Base-by-base conservation (phyloP, 306 rosid genomes). In the Datisca glomerata region DNA sequence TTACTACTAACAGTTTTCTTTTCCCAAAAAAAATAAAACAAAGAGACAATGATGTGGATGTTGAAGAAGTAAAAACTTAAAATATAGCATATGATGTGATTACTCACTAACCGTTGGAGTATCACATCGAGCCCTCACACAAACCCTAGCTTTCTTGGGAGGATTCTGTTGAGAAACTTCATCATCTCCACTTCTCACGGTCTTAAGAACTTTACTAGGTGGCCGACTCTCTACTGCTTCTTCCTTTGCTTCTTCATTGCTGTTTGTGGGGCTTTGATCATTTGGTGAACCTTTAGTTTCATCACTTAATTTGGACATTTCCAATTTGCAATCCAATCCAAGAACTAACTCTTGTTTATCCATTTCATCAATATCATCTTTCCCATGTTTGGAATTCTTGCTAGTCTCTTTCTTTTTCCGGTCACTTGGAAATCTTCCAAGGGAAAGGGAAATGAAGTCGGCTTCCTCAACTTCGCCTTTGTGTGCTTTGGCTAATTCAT, bases 41-140 rank as follows among this genome's bases (percentile, higher is more conserved):
- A n/a, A n/a, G n/a, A n/a, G n/a, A n/a, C n/a, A n/a, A n/a, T n/a
- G n/a, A n/a, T n/a, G n/a, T n/a, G n/a, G n/a, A n/a, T n/a, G n/a
- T n/a, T n/a, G n/a, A n/a, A n/a, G n/a, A n/a, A n/a, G n/a, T n/a
- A n/a, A n/a, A n/a, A n/a, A n/a, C n/a, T n/a, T n/a, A n/a, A n/a
- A n/a, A n/a, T n/a, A n/a, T n/a, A n/a, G n/a, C 9, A 38, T 38
- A 18, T 38, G 12, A 38, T 12, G 9, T 38, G 7, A 38, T 12
- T 45, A 31, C 18, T 40, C 23, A 60, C 67, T 60, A 50, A 91
- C 98, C 23, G 96, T 89, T 38, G 81, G 86, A 5, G 96, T 71
- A 38, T 80, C 96, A 25, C 96, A 80, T 50, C 98, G 68, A 20
- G 78, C 81, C 59, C 96, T 65, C 8, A 91, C 94, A 21, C 79